Percentiles rank a stretch among this genome's conserved stretches.
These are phyloP conservation scores for Rhodosporidiobolus sp. DNA, from an alignment of 768 basidiomycete species.

Conservation along the genomic window DNA sequence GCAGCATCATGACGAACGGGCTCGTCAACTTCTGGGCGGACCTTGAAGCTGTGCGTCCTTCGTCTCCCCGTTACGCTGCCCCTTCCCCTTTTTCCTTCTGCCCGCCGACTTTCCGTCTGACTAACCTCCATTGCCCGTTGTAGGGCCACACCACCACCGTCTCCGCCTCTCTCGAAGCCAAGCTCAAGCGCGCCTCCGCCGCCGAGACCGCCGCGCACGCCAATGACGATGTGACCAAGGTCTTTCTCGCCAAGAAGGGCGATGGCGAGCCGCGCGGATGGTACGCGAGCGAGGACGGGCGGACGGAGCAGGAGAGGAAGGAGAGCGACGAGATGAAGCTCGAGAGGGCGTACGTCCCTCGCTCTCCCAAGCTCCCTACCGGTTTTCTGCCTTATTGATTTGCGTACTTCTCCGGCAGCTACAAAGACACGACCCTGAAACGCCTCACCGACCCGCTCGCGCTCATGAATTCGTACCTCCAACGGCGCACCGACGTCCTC, in stretches of 20 bases:
- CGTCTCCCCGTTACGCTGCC: neutral
- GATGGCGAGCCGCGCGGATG: slow-evolving; percentile 33
- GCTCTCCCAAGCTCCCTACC: no score
- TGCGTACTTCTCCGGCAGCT: slow-evolving; percentile 5
- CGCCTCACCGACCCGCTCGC: slow-evolving; percentile 41
- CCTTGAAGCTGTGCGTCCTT: slow-evolving; percentile 23
- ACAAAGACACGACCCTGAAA: slow-evolving; percentile 42
- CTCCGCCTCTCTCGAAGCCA: neutral
- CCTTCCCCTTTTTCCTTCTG: neutral
- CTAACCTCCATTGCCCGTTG: neutral
- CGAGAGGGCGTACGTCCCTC: slow-evolving; percentile 30
- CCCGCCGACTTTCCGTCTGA: no score
- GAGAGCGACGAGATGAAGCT: slow-evolving; percentile 28
- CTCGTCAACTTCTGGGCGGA: slow-evolving; percentile 40
- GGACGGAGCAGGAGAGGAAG: slow-evolving; percentile 32
- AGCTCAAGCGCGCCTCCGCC: slow-evolving; percentile 4
- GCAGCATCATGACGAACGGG: slow-evolving; percentile 15
- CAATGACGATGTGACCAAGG: slow-evolving; percentile 27
- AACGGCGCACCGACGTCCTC: slow-evolving; percentile 35
- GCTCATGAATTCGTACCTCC: slow-evolving; percentile 41
- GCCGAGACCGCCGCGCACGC: neutral
- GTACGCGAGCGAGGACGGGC: slow-evolving; percentile 32
- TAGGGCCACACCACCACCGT: neutral
- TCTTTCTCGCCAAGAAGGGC: slow-evolving; percentile 33
- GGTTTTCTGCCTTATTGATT: no score